Conservation (phyloP, 441 rosid genomes). For the Populus hybrid region DNA sequence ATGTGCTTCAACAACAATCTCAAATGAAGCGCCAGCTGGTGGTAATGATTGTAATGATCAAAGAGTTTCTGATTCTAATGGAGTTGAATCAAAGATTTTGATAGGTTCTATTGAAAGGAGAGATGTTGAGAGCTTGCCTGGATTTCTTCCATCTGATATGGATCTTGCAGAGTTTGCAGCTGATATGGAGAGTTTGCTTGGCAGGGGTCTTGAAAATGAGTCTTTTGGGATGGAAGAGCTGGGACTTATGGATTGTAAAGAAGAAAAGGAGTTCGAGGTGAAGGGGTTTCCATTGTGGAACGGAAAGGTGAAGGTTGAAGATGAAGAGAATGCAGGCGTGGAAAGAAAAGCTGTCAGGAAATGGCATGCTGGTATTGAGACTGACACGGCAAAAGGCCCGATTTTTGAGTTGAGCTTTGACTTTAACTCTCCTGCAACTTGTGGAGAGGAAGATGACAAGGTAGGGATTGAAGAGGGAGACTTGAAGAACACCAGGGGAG, state of each 20-base stretch:
- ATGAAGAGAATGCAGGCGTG: constrained; percentile 39
- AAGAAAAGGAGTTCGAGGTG: constrained; percentile 21
- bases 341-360: constrained; percentile 10
- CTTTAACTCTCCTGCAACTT: constrained; percentile 45
- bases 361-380: constrained; percentile 26
- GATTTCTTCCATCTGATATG: constrained; percentile 67
- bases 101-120: background rate
- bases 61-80: constrained; percentile 12
- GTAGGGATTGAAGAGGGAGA: constrained; percentile 7
- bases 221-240: constrained; percentile 62
- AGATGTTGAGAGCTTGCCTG: constrained; percentile 35
- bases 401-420: constrained; percentile 68
- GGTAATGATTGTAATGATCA: background rate
- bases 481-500: background rate
- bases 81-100: constrained; percentile 18
- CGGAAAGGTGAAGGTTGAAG: constrained; percentile 46
- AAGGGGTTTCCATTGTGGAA: constrained; percentile 16
- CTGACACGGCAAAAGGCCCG: constrained; percentile 38
- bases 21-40: constrained; percentile 21
- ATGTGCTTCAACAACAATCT: constrained; percentile 30
- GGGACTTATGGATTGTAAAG: constrained; percentile 46
- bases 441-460: constrained; percentile 43
- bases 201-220: constrained; percentile 65
- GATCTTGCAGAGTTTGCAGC: constrained; percentile 89
- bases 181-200: constrained; percentile 76